phyloP scores from a whole-genome alignment of 208 protist species.

The Naegleria gruberi region DNA sequence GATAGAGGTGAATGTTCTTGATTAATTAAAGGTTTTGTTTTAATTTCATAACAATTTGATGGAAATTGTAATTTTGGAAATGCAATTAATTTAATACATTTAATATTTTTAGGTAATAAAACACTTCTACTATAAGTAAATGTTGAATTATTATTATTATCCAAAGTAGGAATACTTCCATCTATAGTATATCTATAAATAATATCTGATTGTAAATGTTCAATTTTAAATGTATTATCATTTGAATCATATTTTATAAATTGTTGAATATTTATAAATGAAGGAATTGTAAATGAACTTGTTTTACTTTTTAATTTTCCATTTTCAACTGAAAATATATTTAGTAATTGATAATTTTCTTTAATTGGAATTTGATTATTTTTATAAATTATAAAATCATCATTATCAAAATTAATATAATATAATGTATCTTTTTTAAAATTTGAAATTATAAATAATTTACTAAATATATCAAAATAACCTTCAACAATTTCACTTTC shows the following conservation, averaged over 20 bases:
- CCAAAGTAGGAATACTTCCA: background rate
- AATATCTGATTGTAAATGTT: background rate
- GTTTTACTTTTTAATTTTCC: background rate
- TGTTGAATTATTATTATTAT: background rate
- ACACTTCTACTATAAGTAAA: background rate
- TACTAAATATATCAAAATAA: background rate
- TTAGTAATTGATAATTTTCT: background rate
- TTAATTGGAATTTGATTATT: background rate
- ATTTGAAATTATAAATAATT: background rate
- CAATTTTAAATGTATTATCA: background rate
- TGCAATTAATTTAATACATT: background rate
- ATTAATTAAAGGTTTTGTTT: background rate
- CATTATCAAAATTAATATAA: background rate
- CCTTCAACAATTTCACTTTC: background rate
- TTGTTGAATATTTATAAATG: background rate
- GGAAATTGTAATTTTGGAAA: background rate
- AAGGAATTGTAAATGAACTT: background rate
- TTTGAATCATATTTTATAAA: background rate
- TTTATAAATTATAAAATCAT: too few species aligned
- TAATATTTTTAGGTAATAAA: background rate
- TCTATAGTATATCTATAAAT: background rate
- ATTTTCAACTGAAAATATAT: background rate
- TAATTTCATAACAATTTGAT: background rate
- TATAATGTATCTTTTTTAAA: background rate
- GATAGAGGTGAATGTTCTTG: background rate